A percentile compares a stretch with the other conserved stretches of the same genome.
These are phyloP conservation scores for Xylaria longipes DNA, from an alignment of 495 filamentous ascomycete genomes.

Conservation along the genomic window DNA sequence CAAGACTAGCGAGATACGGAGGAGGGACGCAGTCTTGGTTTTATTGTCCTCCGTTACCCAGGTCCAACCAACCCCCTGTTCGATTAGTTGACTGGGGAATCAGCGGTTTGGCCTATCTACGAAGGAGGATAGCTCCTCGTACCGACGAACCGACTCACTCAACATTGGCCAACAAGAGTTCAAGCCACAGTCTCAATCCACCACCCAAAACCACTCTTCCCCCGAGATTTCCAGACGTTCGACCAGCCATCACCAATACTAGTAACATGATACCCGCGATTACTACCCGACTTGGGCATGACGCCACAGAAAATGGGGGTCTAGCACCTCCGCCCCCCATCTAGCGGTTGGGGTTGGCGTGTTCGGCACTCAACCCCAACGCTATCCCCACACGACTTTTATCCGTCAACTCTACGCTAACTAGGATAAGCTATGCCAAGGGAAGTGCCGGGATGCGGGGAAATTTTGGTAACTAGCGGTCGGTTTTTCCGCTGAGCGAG, in stretches of 20 bases:
- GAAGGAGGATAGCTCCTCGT: not conserved
- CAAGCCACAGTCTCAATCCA: too few relatives aligned
- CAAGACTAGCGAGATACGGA: not conserved
- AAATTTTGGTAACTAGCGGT: not conserved
- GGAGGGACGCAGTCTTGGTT: not conserved
- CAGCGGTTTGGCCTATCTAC: not conserved
- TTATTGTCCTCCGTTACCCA: constrained; percentile 5
- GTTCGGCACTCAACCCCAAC: constrained; percentile 16
- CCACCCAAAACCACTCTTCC: not conserved
- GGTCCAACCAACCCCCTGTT: not conserved
- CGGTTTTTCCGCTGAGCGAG: constrained; percentile 2
- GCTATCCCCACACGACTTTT: constrained; percentile 15
- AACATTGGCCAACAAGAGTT: constrained; percentile 1
- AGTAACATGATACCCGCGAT: not conserved
- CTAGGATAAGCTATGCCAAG: not conserved
- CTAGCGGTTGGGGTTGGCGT: constrained; percentile 1
- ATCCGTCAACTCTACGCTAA: not conserved
- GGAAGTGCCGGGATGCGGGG: constrained; percentile 21
- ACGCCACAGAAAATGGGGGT: constrained; percentile 8
- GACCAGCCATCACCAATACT: not conserved
- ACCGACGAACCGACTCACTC: not conserved
- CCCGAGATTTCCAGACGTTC: not conserved
- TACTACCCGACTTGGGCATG: not conserved
- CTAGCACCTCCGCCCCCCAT: not conserved
- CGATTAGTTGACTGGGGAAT: not conserved